Percentiles rank a stretch among this genome's conserved stretches.
Conservation (phyloP, 805 yeast species). For the Zygoascus tannicola region DNA sequence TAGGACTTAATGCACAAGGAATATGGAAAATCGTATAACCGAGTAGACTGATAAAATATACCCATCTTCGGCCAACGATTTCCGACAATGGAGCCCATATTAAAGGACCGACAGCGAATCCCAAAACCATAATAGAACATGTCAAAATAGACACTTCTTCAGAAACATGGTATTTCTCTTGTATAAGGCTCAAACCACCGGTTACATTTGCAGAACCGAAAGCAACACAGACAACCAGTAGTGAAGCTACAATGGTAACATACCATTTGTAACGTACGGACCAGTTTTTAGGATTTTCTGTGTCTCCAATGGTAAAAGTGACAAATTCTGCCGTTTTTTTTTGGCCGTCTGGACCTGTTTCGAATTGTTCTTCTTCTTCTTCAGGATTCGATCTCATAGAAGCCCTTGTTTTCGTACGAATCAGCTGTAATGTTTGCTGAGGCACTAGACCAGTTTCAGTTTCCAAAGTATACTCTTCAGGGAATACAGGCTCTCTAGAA, state of each 20-base stretch:
- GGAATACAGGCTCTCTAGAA: constrained; percentile 45
- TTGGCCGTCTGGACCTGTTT: background rate
- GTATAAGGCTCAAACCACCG: constrained; percentile 67
- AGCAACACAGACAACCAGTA: constrained; percentile 79
- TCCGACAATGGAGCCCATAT: constrained; percentile 87
- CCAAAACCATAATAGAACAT: constrained; percentile 81
- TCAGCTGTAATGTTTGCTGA: constrained; percentile 53
- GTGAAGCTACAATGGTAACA: constrained; percentile 56
- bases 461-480: constrained; percentile 86
- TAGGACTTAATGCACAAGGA: constrained; percentile 79
- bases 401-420: constrained; percentile 55
- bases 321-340: constrained; percentile 40
- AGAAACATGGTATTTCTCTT: constrained; percentile 58
- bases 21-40: constrained; percentile 72
- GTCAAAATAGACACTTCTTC: constrained; percentile 70
- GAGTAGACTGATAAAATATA: constrained; percentile 65
- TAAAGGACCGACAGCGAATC: constrained; percentile 80
- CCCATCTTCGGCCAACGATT: constrained; percentile 76
- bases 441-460: constrained; percentile 86
- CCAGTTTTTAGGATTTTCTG: constrained; percentile 91
- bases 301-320: constrained; percentile 69
- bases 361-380: constrained; percentile 1
- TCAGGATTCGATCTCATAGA: constrained; percentile 21
- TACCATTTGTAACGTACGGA: constrained; percentile 29
- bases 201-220: constrained; percentile 89